Evolutionary conservation across 345 rosid species (phyloP).

Genomic region (Litchi chinensis): DNA sequence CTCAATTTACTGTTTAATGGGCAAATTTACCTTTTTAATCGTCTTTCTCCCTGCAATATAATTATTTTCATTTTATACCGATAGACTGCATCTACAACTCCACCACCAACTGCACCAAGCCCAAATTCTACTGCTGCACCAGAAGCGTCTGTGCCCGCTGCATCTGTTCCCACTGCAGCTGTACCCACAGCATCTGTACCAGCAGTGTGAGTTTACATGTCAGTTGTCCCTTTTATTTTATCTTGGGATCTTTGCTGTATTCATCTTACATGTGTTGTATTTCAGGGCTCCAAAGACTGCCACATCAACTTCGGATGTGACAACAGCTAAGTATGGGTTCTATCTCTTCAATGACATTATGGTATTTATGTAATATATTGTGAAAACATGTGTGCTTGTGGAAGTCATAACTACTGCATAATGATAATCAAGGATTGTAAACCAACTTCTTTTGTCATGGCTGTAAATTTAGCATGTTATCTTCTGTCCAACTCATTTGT

Average conservation of each 20-base stretch:
- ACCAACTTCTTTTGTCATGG: neutral
- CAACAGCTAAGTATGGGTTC: slow-evolving; percentile 42
- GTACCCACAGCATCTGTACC: slow-evolving; percentile 52
- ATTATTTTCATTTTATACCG: slow-evolving; percentile 15
- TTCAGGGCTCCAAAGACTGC: slow-evolving; percentile 36
- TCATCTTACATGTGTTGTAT: slow-evolving; percentile 14
- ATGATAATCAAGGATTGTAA: neutral
- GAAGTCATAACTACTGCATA: neutral
- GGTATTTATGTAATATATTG: neutral
- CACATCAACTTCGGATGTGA: slow-evolving; percentile 38
- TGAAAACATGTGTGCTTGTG: neutral
- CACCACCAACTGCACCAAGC: slow-evolving; percentile 43
- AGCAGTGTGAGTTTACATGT: slow-evolving; percentile 50
- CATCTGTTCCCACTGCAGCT: slow-evolving; percentile 50
- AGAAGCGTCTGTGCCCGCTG: slow-evolving; percentile 55
- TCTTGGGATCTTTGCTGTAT: slow-evolving; percentile 9
- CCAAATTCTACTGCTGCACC: slow-evolving; percentile 44
- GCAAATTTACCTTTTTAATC: slow-evolving; percentile 1
- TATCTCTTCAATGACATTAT: slow-evolving; percentile 9
- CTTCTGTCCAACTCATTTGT: neutral
- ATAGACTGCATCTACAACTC: slow-evolving; percentile 60
- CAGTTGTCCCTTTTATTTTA: neutral
- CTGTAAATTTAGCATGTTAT: neutral
- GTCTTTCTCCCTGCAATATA: neutral
- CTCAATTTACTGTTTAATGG: slow-evolving; percentile 7